phyloP scores from a whole-genome alignment of 805 yeast species.

The Hemisphaericaspora nanyangensis region DNA sequence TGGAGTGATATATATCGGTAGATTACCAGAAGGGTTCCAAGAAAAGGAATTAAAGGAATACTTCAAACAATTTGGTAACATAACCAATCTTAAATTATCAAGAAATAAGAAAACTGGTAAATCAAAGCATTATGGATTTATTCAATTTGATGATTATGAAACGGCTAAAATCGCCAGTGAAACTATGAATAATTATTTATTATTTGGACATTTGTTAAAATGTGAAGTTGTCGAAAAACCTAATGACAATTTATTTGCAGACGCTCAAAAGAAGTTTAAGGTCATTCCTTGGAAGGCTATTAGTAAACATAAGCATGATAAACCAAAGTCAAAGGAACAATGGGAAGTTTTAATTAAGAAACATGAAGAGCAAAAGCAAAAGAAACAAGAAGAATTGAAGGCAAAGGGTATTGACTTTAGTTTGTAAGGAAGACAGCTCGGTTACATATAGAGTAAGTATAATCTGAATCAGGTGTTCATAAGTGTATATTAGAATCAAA shows the following conservation, averaged over 20 bases:
- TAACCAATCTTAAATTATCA: conserved; percentile 73
- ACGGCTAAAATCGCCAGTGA: conserved; percentile 90
- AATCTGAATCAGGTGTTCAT: too few species aligned
- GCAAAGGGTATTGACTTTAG: conserved; percentile 57
- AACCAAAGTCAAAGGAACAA: conserved; percentile 51
- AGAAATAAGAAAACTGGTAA: conserved; percentile 88
- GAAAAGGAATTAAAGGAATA: conserved; percentile 76
- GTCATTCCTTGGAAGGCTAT: conserved; percentile 58
- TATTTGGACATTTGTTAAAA: conserved; percentile 83
- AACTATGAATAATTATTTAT: conserved; percentile 90
- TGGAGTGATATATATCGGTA: conserved; percentile 83
- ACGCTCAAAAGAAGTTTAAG: conserved; percentile 52
- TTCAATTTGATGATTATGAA: conserved; percentile 70
- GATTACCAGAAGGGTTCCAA: conserved; percentile 89
- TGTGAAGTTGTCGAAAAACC: conserved; percentile 52
- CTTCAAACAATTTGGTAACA: conserved; percentile 87
- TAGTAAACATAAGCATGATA: conserved; percentile 50
- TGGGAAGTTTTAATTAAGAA: conserved; percentile 53
- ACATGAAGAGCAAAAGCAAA: conserved; percentile 37
- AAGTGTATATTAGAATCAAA: neutral
- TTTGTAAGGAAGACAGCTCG: conserved; percentile 12
- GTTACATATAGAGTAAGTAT: too few species aligned
- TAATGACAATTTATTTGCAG: conserved; percentile 54
- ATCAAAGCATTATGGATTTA: conserved; percentile 86
- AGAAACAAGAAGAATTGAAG: conserved; percentile 48